phyloP scores from a whole-genome alignment of 306 rosid genomes.

The Acmispon strigosus region DNA sequence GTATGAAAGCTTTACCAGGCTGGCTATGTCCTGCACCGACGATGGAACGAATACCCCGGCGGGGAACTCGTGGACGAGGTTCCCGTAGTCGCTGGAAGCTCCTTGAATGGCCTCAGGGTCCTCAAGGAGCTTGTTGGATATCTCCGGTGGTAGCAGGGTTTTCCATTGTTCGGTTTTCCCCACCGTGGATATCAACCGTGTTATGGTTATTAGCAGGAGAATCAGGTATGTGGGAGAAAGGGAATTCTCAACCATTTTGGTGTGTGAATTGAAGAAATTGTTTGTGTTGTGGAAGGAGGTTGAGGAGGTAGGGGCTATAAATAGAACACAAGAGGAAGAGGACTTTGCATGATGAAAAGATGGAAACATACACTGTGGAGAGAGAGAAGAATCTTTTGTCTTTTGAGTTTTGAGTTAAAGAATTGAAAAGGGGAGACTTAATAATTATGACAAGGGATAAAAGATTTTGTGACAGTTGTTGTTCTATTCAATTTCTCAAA shows the following conservation, averaged over 20 bases:
- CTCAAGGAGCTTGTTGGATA: slow-evolving; percentile 23
- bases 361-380: neutral
- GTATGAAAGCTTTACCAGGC: slow-evolving; percentile 29
- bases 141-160: slow-evolving; percentile 1
- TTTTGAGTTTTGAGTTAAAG: slow-evolving; percentile 6
- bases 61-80: slow-evolving; percentile 39
- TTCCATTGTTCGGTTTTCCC: slow-evolving; percentile 41
- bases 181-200: slow-evolving; percentile 39
- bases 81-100: slow-evolving; percentile 67
- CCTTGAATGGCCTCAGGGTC: slow-evolving; percentile 31
- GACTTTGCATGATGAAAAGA: slow-evolving; percentile 40
- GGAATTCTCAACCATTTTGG: slow-evolving; percentile 31
- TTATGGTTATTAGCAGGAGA: slow-evolving; percentile 32
- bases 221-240: slow-evolving; percentile 30
- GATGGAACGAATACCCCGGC: slow-evolving; percentile 49
- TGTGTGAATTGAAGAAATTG: neutral
- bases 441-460: neutral
- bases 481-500: neutral
- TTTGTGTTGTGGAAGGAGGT: neutral
- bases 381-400: slow-evolving; percentile 20
- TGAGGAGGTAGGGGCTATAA: slow-evolving; percentile 23
- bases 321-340: slow-evolving; percentile 16
- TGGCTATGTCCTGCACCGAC: slow-evolving; percentile 34
- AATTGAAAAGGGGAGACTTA: neutral
- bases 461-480: neutral